A percentile compares a stretch with the other conserved stretches of the same genome.
Evolutionary conservation across 257 asterid species (phyloP).

Genomic region (Solanum stenotomum): DNA sequence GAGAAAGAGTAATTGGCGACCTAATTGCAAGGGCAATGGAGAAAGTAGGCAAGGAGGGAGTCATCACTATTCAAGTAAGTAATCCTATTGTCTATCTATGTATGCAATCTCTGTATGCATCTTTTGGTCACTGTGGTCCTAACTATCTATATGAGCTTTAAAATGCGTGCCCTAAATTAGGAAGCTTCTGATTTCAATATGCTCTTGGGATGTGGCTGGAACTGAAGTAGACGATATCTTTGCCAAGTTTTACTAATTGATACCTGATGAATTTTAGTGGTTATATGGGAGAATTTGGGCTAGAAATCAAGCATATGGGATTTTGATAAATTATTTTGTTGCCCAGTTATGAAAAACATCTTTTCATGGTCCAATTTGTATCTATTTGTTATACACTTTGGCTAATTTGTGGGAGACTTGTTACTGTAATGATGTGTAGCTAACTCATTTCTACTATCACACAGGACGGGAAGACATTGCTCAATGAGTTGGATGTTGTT

Average conservation of each 20-base stretch:
- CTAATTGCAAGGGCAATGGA: slow-evolving; percentile 98
- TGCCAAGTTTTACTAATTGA: neutral
- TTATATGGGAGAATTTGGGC: neutral
- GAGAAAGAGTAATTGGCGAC: slow-evolving; percentile 91
- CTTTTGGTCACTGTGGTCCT: neutral
- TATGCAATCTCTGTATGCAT: neutral
- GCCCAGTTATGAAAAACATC: neutral
- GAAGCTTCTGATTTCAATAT: neutral
- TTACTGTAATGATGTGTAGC: neutral
- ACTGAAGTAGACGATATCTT: neutral
- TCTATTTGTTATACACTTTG: neutral
- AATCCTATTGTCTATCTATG: neutral
- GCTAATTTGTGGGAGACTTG: neutral
- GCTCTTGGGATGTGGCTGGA: neutral
- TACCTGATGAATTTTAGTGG: neutral
- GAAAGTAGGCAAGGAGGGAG: slow-evolving; percentile 97
- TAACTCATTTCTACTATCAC: neutral
- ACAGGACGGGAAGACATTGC: slow-evolving; percentile 89
- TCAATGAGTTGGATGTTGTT: slow-evolving; percentile 87
- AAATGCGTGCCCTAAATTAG: neutral
- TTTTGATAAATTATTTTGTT: neutral
- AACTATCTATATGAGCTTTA: neutral
- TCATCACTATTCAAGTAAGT: slow-evolving; percentile 88
- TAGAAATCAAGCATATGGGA: neutral
- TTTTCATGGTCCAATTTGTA: neutral